Evolutionary conservation across 768 basidiomycete genomes (phyloP).

Genomic region (Pleurotus eryngii): DNA sequence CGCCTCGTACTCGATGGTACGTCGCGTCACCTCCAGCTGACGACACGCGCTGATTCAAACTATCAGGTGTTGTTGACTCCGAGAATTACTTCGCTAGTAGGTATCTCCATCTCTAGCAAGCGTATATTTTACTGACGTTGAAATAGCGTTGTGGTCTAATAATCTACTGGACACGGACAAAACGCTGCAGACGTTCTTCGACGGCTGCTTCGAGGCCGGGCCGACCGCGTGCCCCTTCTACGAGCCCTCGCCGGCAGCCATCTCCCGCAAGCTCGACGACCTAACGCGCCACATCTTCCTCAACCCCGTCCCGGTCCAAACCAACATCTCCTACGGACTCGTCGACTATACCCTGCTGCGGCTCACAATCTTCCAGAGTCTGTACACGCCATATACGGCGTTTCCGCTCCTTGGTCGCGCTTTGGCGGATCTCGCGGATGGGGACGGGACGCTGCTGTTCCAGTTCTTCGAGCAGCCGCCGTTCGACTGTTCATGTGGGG

Average conservation of each 20-base stretch:
- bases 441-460: slow-evolving; percentile 19
- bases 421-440: slow-evolving; percentile 21
- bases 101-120: not conserved
- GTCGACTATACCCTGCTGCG: slow-evolving; percentile 19
- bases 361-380: slow-evolving; percentile 14
- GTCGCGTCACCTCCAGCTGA: not conserved
- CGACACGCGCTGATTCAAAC: not conserved
- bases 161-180: slow-evolving; percentile 20
- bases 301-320: slow-evolving; percentile 17
- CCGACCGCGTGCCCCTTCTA: slow-evolving; percentile 19
- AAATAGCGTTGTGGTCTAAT: slow-evolving; percentile 12
- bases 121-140: not conserved
- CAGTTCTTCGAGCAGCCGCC: not conserved
- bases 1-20: slow-evolving; percentile 30
- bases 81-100: slow-evolving; percentile 21
- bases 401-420: slow-evolving; percentile 16
- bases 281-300: slow-evolving; percentile 13
- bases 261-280: slow-evolving; percentile 14
- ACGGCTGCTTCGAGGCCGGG: slow-evolving; percentile 20
- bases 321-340: slow-evolving; percentile 16
- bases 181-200: slow-evolving; percentile 19
- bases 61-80: slow-evolving; percentile 21
- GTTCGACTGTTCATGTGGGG: slow-evolving; percentile 5
- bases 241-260: slow-evolving; percentile 13
- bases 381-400: slow-evolving; percentile 21